These are phyloP conservation scores for Cyclotella sp. DNA, from an alignment of 108 stramenopile genomes.

Conservation along the genomic window DNA sequence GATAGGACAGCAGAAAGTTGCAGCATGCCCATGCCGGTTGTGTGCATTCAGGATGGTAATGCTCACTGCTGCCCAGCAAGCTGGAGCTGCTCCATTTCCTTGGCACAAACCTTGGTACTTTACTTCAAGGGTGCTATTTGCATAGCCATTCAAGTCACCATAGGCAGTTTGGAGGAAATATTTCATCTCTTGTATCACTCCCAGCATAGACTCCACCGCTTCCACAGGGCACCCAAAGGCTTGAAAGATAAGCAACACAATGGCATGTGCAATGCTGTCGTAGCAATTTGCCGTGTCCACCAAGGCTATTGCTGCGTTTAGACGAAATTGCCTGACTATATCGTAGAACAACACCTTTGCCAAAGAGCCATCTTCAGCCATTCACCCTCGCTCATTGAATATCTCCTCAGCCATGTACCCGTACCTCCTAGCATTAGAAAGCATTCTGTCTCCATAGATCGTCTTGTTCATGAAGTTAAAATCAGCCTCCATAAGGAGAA, in stretches of 20 bases:
- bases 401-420: constrained; percentile 23
- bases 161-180: constrained; percentile 3
- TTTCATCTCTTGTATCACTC: constrained; percentile 25
- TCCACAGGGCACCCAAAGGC: constrained; percentile 1
- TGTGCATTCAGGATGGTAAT: constrained; percentile 19
- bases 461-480: constrained; percentile 19
- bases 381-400: constrained; percentile 14
- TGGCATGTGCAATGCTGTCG: constrained; percentile 19
- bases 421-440: constrained; percentile 14
- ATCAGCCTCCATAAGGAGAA: constrained; percentile 34
- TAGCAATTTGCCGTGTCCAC: constrained; percentile 24
- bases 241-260: not conserved
- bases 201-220: not conserved
- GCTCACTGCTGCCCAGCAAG: constrained; percentile 5
- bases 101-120: constrained; percentile 18
- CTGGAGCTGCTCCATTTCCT: constrained; percentile 15
- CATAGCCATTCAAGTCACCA: constrained; percentile 11
- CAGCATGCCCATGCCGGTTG: constrained; percentile 5
- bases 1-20: constrained; percentile 7
- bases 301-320: constrained; percentile 2
- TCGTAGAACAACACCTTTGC: constrained; percentile 7
- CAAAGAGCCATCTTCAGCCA: constrained; percentile 15
- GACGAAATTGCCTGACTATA: not conserved
- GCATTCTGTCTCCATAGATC: constrained; percentile 11
- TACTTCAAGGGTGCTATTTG: not conserved